Evolutionary conservation across 148 eudicot species (phyloP), one percentile per base, ranked within the genome.

Genomic region (Polygonum aviculare): DNA sequence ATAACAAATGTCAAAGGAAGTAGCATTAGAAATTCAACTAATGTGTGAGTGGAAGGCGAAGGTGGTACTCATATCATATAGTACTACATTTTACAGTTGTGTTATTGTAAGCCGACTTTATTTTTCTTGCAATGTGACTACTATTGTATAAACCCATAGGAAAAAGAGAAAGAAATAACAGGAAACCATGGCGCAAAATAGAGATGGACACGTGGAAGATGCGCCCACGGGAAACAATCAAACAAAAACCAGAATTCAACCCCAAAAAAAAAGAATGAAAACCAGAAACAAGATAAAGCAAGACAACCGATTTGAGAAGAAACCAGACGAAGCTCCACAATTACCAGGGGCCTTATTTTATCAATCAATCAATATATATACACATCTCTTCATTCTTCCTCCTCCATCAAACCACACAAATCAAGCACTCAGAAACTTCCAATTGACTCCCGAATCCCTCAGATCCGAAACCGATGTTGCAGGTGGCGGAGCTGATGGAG

Each of bases 401-500:
- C 11, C 12, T 21, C 16, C 55, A 1, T 26, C 12, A 18, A 49
- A 12, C 15, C 55, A 14, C 55, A 50, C 55, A 50, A 50, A 50
- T 4, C 0, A 50, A 50, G 19, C 55, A 57, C 22, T 33, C 63
- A n/a, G n/a, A 19, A 19, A 57, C 1, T 57, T 57, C 16, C 59
- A 54, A 54, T n/a, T n/a, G n/a, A n/a, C n/a, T n/a, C n/a, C n/a
- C n/a, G n/a, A n/a, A n/a, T n/a, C n/a, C n/a, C n/a, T n/a, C n/a
- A n/a, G n/a, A n/a, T n/a, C n/a, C n/a, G n/a, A n/a, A 18, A 18
- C 4, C 49, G 78, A 89, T 89, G 93, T 77, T 89, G 83, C 70
- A 83, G 82, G 93, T 87, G 81, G 88, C 90, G 65, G 89, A 86
- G 87, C 77, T 89, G 81, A 33, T 89, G 78, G 93, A 83, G 79